Evolutionary conservation across 257 asterid genomes (phyloP).

Genomic region (Jaltomata sinuosa): DNA sequence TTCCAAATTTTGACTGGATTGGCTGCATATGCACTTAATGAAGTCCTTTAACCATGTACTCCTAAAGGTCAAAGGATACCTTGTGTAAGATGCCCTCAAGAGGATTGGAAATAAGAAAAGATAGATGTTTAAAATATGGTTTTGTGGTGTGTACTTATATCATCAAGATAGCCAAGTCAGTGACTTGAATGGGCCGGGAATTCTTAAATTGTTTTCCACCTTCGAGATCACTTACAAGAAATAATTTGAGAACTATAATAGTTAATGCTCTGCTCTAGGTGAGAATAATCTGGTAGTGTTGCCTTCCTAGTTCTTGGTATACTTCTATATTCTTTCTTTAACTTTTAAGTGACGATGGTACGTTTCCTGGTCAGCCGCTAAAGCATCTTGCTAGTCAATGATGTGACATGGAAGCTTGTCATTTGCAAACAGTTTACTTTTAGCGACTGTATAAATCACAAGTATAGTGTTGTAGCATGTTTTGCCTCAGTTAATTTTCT

Average conservation of each 20-base stretch:
- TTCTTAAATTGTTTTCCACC: neutral
- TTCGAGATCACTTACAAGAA: neutral
- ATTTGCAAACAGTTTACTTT: neutral
- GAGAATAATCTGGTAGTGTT: neutral
- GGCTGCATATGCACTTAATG: neutral
- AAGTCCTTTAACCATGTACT: too few relatives aligned
- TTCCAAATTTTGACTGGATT: neutral
- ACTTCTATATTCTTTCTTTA: neutral
- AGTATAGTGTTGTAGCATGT: neutral
- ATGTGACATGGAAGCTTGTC: neutral
- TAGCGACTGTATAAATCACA: neutral
- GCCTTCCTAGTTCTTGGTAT: neutral
- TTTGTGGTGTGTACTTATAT: neutral
- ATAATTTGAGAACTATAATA: neutral
- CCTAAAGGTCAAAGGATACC: too few relatives aligned
- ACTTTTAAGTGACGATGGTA: neutral
- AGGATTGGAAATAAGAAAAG: neutral
- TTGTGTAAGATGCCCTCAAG: too few relatives aligned
- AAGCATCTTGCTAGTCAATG: neutral
- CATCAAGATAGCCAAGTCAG: neutral
- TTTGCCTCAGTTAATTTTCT: neutral
- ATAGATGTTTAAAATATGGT: neutral
- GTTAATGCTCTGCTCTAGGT: neutral
- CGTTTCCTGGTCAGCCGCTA: neutral
- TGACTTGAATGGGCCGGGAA: neutral